Conservation (phyloP, 1,284 basidiomycete species). For the Salmacisia buchloeana region DNA sequence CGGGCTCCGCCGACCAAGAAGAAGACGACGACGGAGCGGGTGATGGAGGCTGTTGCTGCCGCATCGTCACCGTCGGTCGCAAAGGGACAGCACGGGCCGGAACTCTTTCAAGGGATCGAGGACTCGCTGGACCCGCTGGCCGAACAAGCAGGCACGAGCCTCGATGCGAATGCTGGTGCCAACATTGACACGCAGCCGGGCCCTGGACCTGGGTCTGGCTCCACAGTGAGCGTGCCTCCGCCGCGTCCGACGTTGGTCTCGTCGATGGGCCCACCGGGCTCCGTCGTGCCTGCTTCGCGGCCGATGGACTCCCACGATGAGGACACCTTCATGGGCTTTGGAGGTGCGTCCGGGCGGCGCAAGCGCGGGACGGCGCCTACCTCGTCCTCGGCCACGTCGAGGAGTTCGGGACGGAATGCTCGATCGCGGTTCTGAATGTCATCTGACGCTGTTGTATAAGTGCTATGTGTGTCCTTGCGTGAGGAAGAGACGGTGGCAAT, state of each 20-base stretch:
- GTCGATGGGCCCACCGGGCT: too few relatives aligned
- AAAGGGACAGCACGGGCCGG: too few relatives aligned
- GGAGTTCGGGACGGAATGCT: not conserved
- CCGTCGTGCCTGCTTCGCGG: not conserved
- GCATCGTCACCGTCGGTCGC: too few relatives aligned
- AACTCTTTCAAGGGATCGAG: not conserved
- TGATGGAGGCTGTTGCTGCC: too few relatives aligned
- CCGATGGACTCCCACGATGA: conserved; percentile 4
- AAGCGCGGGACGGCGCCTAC: not conserved
- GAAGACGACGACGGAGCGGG: not conserved
- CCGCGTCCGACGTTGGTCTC: too few relatives aligned
- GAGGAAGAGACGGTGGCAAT: too few relatives aligned
- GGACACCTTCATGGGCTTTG: conserved; percentile 6
- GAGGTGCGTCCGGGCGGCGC: not conserved
- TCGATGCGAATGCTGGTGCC: not conserved
- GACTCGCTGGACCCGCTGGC: not conserved
- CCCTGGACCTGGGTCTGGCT: too few relatives aligned
- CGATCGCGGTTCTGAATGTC: not conserved
- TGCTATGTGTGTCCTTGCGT: not conserved
- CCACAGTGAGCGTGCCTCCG: too few relatives aligned
- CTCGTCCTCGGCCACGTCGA: not conserved
- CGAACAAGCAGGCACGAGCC: not conserved
- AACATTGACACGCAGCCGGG: too few relatives aligned
- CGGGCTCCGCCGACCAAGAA: not conserved
- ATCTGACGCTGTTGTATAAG: not conserved